Conservation (phyloP, 2,329 filamentous ascomycete genomes). For the Aplosporella prunicola region DNA sequence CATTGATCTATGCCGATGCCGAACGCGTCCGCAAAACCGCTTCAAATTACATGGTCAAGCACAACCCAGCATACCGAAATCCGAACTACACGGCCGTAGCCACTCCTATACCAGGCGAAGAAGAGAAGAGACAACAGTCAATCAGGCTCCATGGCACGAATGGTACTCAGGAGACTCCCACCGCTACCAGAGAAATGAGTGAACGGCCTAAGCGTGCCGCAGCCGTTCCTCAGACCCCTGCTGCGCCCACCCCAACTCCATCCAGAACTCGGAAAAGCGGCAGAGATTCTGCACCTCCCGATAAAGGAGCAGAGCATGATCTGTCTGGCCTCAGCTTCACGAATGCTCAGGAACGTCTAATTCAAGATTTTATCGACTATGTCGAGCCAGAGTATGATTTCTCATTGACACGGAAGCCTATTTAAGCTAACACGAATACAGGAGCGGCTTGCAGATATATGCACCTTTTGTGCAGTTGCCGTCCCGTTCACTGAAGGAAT, state of each 20-base stretch:
- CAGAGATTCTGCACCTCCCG: constrained; percentile 18
- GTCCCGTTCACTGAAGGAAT: constrained; percentile 66
- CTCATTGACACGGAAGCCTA: no score
- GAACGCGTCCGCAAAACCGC: constrained; percentile 79
- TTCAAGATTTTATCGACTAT: constrained; percentile 61
- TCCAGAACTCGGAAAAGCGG: constrained; percentile 18
- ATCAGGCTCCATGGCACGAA: constrained; percentile 2
- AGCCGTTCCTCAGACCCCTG: background rate
- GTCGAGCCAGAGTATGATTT: constrained; percentile 40
- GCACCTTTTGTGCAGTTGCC: constrained; percentile 73
- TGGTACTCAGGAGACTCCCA: background rate
- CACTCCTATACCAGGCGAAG: constrained; percentile 55
- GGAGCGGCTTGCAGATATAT: constrained; percentile 56
- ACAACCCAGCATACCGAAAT: constrained; percentile 72
- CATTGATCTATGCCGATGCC: constrained; percentile 69
- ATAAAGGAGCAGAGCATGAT: constrained; percentile 27
- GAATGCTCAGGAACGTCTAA: constrained; percentile 75
- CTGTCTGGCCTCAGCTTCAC: constrained; percentile 50
- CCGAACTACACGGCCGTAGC: constrained; percentile 60
- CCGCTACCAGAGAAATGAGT: constrained; percentile 8
- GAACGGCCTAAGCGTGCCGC: constrained; percentile 10
- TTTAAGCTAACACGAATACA: constrained; percentile 10
- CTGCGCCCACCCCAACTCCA: constrained; percentile 2
- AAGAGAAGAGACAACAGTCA: no score
- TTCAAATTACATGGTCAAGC: constrained; percentile 78